Percentiles rank a stretch among this genome's conserved stretches.
Conservation (phyloP, 192 early-diverging fungal genomes). For the Geranomyces variabilis region DNA sequence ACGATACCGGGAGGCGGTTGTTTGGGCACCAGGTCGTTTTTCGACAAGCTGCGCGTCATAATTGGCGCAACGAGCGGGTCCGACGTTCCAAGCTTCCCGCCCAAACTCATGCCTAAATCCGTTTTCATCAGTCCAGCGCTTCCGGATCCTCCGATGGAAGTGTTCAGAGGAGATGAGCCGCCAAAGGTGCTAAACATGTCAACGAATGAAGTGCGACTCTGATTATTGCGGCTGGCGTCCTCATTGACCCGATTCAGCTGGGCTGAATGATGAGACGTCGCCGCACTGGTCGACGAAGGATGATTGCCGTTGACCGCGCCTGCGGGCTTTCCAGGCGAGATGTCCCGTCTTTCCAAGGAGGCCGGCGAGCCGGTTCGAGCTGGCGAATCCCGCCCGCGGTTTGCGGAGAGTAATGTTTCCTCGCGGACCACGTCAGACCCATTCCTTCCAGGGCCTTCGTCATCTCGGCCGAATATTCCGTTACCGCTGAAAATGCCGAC, state of each 20-base stretch:
- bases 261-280: background rate
- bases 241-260: background rate
- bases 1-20: slow-evolving; percentile 23
- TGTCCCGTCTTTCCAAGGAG: background rate
- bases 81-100: background rate
- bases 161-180: slow-evolving; percentile 4
- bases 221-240: background rate
- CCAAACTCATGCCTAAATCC: slow-evolving; percentile 5
- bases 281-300: background rate
- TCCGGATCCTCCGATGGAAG: background rate
- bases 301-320: background rate
- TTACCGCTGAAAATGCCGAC: slow-evolving; percentile 37
- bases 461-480: slow-evolving; percentile 29
- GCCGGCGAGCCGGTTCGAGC: slow-evolving; percentile 27
- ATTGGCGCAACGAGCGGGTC: slow-evolving; percentile 11
- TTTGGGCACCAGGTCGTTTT: background rate
- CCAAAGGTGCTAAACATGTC: slow-evolving; percentile 35
- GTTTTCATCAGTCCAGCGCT: background rate
- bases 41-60: slow-evolving; percentile 15
- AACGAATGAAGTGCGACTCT: slow-evolving; percentile 15
- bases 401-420: slow-evolving; percentile 1
- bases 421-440: background rate
- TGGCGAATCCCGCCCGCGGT: slow-evolving; percentile 30
- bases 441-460: slow-evolving; percentile 12
- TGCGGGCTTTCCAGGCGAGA: slow-evolving; percentile 7